Percentiles rank a stretch among this genome's conserved stretches.
Evolutionary conservation across 257 asterid species (phyloP).

Genomic region (Mentha longifolia): DNA sequence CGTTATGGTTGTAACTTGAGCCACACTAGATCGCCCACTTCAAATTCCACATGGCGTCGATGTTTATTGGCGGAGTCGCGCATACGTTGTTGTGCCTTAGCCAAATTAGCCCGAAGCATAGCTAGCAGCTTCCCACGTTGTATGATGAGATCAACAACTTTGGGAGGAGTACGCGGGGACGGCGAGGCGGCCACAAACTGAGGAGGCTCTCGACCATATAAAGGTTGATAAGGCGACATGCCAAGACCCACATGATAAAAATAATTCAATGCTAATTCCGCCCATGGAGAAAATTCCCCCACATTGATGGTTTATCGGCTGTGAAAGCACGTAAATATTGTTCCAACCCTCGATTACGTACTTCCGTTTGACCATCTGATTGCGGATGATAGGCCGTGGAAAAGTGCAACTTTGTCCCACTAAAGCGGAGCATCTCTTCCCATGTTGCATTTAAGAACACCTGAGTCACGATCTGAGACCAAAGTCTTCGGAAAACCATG

Average conservation of each 20-base stretch:
- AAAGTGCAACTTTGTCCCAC: background rate
- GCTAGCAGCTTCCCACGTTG: no score
- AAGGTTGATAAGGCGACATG: background rate
- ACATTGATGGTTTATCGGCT: background rate
- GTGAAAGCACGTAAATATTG: background rate
- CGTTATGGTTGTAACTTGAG: background rate
- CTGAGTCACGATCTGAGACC: no score
- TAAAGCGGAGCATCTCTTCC: background rate
- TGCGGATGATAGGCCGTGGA: background rate
- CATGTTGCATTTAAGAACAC: no score
- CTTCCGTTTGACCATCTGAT: background rate
- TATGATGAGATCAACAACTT: background rate
- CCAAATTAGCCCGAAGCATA: no score
- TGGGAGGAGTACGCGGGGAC: no score
- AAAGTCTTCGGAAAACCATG: no score
- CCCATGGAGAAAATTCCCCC: background rate
- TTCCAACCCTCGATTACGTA: background rate
- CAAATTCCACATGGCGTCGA: background rate
- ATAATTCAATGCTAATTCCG: no score
- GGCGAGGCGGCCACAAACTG: no score
- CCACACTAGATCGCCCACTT: background rate
- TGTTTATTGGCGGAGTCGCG: background rate
- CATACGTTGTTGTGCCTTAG: background rate
- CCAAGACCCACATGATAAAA: background rate
- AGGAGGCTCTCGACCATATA: no score